A percentile compares a stretch with the other conserved stretches of the same genome.
Evolutionary conservation across 1,284 basidiomycete genomes (phyloP).

Genomic region (Heterobasidion irregulare): DNA sequence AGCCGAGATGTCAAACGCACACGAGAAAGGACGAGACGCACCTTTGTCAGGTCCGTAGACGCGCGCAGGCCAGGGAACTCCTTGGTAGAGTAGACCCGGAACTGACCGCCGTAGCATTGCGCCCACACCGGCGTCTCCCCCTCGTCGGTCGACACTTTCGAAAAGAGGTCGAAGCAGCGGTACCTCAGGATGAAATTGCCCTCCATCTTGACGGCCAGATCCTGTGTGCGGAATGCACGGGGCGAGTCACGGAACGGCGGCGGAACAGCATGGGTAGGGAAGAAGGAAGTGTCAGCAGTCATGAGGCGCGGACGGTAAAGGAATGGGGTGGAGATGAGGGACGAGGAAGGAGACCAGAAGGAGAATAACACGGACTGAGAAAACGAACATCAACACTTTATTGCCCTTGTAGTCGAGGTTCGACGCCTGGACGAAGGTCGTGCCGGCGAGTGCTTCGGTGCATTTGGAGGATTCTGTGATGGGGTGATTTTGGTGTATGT

Average conservation of each 20-base stretch:
- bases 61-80: conserved; percentile 68
- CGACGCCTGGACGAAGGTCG: conserved; percentile 55
- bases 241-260: background rate
- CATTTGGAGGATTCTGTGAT: conserved; percentile 43
- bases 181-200: conserved; percentile 62
- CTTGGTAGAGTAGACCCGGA: conserved; percentile 72
- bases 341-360: conserved; percentile 2
- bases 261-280: background rate
- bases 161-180: conserved; percentile 60
- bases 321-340: background rate
- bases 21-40: conserved; percentile 16
- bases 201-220: conserved; percentile 54
- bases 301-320: background rate
- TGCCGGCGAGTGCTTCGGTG: conserved; percentile 50
- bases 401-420: conserved; percentile 50
- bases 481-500: conserved; percentile 28
- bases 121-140: conserved; percentile 47
- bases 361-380: conserved; percentile 41
- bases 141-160: conserved; percentile 19
- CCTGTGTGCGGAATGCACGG: conserved; percentile 17
- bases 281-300: background rate
- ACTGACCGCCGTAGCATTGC: conserved; percentile 60
- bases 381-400: conserved; percentile 62
- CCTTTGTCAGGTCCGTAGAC: conserved; percentile 72
- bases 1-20: too few relatives aligned